A percentile compares a stretch with the other conserved stretches of the same genome.
phyloP scores from a whole-genome alignment of 495 filamentous ascomycete species.

The Alectoria sarmentosa region DNA sequence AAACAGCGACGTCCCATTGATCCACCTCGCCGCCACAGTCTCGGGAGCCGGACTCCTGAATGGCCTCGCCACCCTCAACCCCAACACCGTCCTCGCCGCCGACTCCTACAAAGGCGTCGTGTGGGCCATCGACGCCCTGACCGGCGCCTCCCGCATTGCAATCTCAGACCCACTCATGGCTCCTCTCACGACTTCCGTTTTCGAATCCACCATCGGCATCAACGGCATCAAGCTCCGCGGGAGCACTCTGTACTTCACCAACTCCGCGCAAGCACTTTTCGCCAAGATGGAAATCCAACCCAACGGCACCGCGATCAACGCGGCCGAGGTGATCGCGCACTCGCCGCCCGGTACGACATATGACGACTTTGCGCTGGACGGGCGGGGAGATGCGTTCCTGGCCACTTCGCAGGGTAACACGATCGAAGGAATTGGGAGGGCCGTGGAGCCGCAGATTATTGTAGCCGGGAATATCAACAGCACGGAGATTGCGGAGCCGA shows the following conservation, averaged over 20 bases:
- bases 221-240: constrained; percentile 32
- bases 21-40: neutral
- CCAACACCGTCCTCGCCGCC: constrained; percentile 18
- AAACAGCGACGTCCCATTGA: neutral
- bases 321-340: neutral
- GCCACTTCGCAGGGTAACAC: constrained; percentile 15
- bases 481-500: constrained; percentile 23
- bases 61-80: constrained; percentile 11
- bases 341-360: constrained; percentile 4
- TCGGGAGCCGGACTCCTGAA: neutral
- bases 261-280: constrained; percentile 30
- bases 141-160: constrained; percentile 20
- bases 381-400: constrained; percentile 19
- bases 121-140: constrained; percentile 29
- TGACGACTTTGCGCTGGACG: constrained; percentile 30
- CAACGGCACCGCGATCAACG: constrained; percentile 24
- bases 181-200: constrained; percentile 21
- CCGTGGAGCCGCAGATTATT: neutral
- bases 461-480: constrained; percentile 9
- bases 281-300: constrained; percentile 26
- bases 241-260: constrained; percentile 33
- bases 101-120: constrained; percentile 27
- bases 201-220: constrained; percentile 28
- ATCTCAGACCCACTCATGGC: constrained; percentile 28
- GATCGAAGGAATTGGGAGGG: constrained; percentile 18